Evolutionary conservation across 2,329 filamentous ascomycete genomes (phyloP).

Genomic region (Epichloe gansuensis): DNA sequence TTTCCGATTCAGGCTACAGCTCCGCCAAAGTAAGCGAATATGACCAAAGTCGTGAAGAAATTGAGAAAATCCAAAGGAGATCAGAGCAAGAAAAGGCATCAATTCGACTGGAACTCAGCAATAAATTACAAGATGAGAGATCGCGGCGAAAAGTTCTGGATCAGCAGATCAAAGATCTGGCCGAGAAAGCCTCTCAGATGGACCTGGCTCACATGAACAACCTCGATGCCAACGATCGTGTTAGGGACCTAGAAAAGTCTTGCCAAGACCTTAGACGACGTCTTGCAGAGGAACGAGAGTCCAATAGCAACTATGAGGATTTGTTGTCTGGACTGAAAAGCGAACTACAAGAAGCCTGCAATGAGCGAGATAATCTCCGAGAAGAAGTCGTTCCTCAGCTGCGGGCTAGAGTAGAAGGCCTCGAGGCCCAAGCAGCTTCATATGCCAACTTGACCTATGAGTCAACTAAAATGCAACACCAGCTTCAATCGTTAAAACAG

Average conservation of each 20-base stretch:
- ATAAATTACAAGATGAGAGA: conserved; percentile 79
- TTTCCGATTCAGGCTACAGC: conserved; percentile 87
- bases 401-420: conserved; percentile 59
- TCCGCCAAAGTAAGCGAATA: conserved; percentile 64
- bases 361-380: conserved; percentile 82
- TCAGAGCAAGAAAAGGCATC: conserved; percentile 87
- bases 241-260: conserved; percentile 65
- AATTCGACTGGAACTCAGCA: conserved; percentile 70
- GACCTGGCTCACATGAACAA: conserved; percentile 42
- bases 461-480: conserved; percentile 74
- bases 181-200: conserved; percentile 59
- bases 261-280: conserved; percentile 75
- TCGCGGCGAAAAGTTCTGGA: conserved; percentile 63
- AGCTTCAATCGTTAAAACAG: conserved; percentile 56
- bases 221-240: conserved; percentile 43
- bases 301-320: conserved; percentile 90
- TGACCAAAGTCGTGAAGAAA: conserved; percentile 52
- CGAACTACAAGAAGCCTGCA: conserved; percentile 69
- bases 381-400: conserved; percentile 79
- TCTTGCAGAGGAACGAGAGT: conserved; percentile 69
- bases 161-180: conserved; percentile 68
- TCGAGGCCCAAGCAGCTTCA: conserved; percentile 62
- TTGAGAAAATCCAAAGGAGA: conserved; percentile 70
- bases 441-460: conserved; percentile 66
- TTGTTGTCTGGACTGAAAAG: conserved; percentile 70